A percentile compares a stretch with the other conserved stretches of the same genome.
These are phyloP conservation scores for Aspergillus quadrilineatus DNA, from an alignment of 2,329 filamentous ascomycete species.

Conservation along the genomic window DNA sequence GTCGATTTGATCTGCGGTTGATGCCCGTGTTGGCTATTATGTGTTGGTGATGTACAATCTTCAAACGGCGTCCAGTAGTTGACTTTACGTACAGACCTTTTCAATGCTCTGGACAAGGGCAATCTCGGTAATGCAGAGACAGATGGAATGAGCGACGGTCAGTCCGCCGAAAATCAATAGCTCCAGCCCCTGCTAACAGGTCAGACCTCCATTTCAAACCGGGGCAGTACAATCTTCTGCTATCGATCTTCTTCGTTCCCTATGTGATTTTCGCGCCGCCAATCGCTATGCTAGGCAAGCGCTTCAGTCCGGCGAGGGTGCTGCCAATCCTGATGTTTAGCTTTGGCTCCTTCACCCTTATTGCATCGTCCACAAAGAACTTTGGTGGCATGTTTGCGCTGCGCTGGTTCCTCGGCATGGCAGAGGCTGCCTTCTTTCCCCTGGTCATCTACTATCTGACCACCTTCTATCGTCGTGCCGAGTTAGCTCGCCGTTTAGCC, in stretches of 20 bases:
- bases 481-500: constrained; percentile 68
- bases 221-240: constrained; percentile 67
- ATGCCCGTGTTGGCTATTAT: constrained; percentile 60
- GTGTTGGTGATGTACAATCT: constrained; percentile 39
- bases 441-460: constrained; percentile 65
- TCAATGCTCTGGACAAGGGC: constrained; percentile 53
- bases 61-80: neutral
- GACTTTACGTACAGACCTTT: constrained; percentile 48
- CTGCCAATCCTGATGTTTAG: constrained; percentile 67
- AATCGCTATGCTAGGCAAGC: constrained; percentile 66
- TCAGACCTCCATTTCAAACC: constrained; percentile 56
- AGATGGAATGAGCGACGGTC: constrained; percentile 47
- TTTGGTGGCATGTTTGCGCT: constrained; percentile 67
- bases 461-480: constrained; percentile 69
- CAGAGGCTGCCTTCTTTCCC: constrained; percentile 68
- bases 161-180: neutral
- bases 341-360: constrained; percentile 65
- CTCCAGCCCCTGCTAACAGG: neutral
- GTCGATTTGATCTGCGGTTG: constrained; percentile 53
- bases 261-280: constrained; percentile 70
- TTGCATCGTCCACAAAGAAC: constrained; percentile 57
- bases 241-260: constrained; percentile 72
- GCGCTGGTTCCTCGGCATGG: constrained; percentile 68
- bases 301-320: constrained; percentile 62
- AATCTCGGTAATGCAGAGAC: constrained; percentile 60